Base-by-base conservation (phyloP, 257 asterid species). In the Ligustrum vulgare region DNA sequence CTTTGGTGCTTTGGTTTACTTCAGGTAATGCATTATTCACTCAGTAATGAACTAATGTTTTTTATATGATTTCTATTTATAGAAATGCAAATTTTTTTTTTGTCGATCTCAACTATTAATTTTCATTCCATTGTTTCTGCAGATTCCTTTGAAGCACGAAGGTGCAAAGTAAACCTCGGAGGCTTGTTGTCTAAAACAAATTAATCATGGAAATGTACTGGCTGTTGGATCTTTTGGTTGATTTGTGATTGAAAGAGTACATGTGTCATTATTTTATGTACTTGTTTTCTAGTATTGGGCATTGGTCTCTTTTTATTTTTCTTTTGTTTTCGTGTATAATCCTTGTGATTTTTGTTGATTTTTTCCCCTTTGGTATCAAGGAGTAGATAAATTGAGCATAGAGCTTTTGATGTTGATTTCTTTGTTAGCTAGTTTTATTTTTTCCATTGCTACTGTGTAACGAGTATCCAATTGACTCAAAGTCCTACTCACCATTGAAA, bases 91-190 rank as follows among this genome's bases (percentile, higher is more conserved):
- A 3, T 4, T 37, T 10, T 2, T n/a, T 36, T 8, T 4, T 37
- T 10, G 0, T 37, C 28, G 4, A 16, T 68, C 47, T 37, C 4
- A 37, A 8, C 22, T 35, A 41, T 41, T 16, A 41, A 34, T 8
- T 67, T 20, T 71, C 63, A 32, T 70, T 41, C 33, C 1, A 4
- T 34, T 8, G 32, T 64, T 75, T 72, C 34, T 75, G 65, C 68
- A 72, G 78, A 43, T 73, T 12, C 45, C 67, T 69, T 16, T 66
- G 34, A 75, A 67, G 82, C 64, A 13, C 43, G 37, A 65, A 18
- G 77, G 63, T 68, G 76, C 39, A 49, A 37, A 20, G 49, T 2
- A 41, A 41, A 41, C 16, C 49, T 41, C 2, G 49, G 49, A 41
- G 2, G 49, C 49, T 41, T 41, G 1, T 41, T 41, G 1, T 41